These are phyloP conservation scores for Penicillium paradoxum DNA, from an alignment of 495 filamentous ascomycete genomes.

Conservation along the genomic window DNA sequence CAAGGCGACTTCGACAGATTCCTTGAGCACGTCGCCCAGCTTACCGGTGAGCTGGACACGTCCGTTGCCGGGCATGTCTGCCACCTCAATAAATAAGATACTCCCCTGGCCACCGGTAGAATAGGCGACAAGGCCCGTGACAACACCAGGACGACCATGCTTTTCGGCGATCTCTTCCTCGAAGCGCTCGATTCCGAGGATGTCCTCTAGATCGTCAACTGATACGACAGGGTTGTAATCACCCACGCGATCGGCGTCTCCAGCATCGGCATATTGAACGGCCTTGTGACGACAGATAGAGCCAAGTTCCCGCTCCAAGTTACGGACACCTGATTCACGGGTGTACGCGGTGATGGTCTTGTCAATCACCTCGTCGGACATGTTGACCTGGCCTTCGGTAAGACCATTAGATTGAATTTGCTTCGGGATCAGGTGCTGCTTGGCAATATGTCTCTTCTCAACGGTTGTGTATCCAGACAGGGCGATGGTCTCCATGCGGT, in stretches of 20 bases:
- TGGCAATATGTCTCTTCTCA: slow-evolving; percentile 96
- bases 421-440: slow-evolving; percentile 89
- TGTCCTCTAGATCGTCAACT: slow-evolving; percentile 76
- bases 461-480: slow-evolving; percentile 94
- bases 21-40: slow-evolving; percentile 95
- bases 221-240: slow-evolving; percentile 71
- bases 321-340: slow-evolving; percentile 94
- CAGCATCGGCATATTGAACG: slow-evolving; percentile 86
- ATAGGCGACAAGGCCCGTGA: slow-evolving; percentile 97
- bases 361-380: slow-evolving; percentile 80
- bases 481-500: slow-evolving; percentile 93
- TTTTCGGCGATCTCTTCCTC: slow-evolving; percentile 95
- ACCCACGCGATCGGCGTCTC: slow-evolving; percentile 63
- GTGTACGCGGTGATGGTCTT: slow-evolving; percentile 96
- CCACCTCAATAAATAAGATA: slow-evolving; percentile 97
- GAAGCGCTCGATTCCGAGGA: slow-evolving; percentile 90
- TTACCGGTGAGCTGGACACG: slow-evolving; percentile 96
- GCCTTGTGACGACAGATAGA: slow-evolving; percentile 93
- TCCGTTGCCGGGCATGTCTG: slow-evolving; percentile 92
- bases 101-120: slow-evolving; percentile 87
- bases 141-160: slow-evolving; percentile 80
- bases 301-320: slow-evolving; percentile 91
- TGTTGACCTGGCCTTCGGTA: slow-evolving; percentile 60
- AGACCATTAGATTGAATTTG: slow-evolving; percentile 83
- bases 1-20: slow-evolving; percentile 92